These are phyloP conservation scores for Abrus precatorius DNA, from an alignment of 306 rosid species.

Conservation along the genomic window DNA sequence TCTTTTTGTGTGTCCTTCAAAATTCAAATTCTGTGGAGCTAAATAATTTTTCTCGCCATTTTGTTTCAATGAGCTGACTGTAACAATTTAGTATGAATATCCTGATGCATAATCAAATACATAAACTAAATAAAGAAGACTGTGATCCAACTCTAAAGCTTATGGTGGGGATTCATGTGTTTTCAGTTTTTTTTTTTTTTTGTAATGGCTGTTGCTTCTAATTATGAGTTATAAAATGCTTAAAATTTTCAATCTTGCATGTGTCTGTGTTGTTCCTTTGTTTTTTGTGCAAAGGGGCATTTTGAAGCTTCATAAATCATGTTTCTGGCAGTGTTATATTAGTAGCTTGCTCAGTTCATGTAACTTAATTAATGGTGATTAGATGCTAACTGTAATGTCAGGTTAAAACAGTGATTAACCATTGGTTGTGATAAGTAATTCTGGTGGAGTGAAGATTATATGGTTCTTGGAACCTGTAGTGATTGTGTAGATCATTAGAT, in stretches of 20 bases:
- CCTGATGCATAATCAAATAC: neutral
- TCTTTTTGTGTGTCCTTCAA: slow-evolving; percentile 9
- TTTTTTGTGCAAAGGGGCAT: neutral
- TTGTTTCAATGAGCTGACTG: neutral
- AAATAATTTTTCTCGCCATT: neutral
- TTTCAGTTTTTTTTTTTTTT: slow-evolving; percentile 35
- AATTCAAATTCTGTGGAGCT: slow-evolving; percentile 7
- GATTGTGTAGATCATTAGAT: neutral
- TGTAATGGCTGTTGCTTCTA: slow-evolving; percentile 19
- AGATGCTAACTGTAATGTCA: neutral
- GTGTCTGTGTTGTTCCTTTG: neutral
- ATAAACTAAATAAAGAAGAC: neutral
- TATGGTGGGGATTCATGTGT: neutral
- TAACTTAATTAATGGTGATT: neutral
- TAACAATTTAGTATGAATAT: neutral
- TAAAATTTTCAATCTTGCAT: slow-evolving; percentile 6
- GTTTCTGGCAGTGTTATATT: neutral
- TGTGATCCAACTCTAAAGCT: slow-evolving; percentile 21
- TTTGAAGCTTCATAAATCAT: neutral
- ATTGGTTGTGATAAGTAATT: neutral
- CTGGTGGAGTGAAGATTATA: slow-evolving; percentile 31
- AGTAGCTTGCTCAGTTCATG: neutral
- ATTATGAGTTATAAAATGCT: neutral
- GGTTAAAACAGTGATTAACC: neutral
- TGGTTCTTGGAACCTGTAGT: slow-evolving; percentile 10